A percentile compares a stretch with the other conserved stretches of the same genome.
phyloP scores from a whole-genome alignment of 257 asterid species.

The Rehmannia glutinosa region DNA sequence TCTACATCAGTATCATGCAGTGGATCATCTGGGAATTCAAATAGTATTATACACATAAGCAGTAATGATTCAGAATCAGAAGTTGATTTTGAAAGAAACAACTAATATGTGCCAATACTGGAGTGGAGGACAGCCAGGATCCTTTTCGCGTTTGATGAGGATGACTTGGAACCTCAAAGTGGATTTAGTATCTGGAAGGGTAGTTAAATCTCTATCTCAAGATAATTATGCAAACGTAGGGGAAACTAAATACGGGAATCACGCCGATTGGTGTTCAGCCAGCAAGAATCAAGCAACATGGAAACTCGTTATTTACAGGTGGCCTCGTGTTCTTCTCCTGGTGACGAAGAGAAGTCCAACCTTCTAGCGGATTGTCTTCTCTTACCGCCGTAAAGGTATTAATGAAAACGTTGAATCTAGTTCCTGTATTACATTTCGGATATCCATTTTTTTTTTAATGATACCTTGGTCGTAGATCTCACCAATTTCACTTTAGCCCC shows the following conservation, averaged over 20 bases:
- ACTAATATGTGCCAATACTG: conserved; percentile 22
- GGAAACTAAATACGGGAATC: conserved; percentile 25
- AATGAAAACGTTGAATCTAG: neutral
- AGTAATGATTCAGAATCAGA: conserved; percentile 32
- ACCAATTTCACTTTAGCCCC: neutral
- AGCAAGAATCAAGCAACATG: conserved; percentile 41
- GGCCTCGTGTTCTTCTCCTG: conserved; percentile 45
- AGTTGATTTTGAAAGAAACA: conserved; percentile 30
- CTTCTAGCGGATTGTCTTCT: conserved; percentile 80
- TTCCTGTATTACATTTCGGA: neutral
- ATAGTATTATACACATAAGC: conserved; percentile 9
- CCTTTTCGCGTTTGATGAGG: conserved; percentile 72
- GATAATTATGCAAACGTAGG: conserved; percentile 23
- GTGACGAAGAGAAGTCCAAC: conserved; percentile 37
- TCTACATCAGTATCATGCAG: conserved; percentile 51
- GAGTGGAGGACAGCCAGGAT: no score
- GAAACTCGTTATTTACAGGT: conserved; percentile 32
- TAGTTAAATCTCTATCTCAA: conserved; percentile 30
- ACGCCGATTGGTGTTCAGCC: conserved; percentile 27
- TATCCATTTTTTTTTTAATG: neutral
- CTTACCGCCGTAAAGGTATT: conserved; percentile 69
- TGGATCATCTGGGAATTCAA: conserved; percentile 37
- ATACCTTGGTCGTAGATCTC: neutral
- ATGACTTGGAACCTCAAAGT: conserved; percentile 54
- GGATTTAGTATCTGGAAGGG: conserved; percentile 53